These are phyloP conservation scores for Anthoceros angustus DNA, from an alignment of 225 moss, liverwort and hornwort species.

Conservation along the genomic window DNA sequence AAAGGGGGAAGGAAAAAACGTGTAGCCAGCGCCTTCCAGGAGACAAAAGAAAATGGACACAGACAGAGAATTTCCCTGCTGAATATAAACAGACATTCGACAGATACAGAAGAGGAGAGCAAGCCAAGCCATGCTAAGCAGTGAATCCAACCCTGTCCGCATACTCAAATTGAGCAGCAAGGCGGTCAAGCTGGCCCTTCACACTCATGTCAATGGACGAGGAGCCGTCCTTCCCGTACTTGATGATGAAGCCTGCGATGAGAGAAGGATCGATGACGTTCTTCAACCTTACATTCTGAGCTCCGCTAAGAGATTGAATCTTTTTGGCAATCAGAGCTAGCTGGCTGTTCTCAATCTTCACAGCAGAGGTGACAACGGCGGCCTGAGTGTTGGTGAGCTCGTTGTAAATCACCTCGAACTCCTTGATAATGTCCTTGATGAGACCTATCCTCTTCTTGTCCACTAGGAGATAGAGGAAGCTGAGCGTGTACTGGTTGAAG, in stretches of 20 bases:
- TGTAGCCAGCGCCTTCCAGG: too few species aligned
- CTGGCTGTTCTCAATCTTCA: slow-evolving; percentile 93
- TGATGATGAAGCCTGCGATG: slow-evolving; percentile 85
- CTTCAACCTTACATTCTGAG: slow-evolving; percentile 90
- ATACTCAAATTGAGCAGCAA: slow-evolving; percentile 58
- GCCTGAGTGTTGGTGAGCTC: slow-evolving; percentile 69
- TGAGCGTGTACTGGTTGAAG: slow-evolving; percentile 50
- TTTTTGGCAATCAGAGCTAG: slow-evolving; percentile 93
- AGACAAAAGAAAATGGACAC: too few species aligned
- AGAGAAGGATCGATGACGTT: slow-evolving; percentile 72
- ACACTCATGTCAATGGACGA: slow-evolving; percentile 93
- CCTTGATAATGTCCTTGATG: slow-evolving; percentile 58
- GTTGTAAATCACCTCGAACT: slow-evolving; percentile 61
- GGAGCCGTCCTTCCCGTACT: slow-evolving; percentile 91
- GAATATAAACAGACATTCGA: too few species aligned
- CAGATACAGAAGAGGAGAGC: too few species aligned
- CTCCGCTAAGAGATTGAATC: slow-evolving; percentile 70
- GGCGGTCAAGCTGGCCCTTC: slow-evolving; percentile 78
- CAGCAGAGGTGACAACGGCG: slow-evolving; percentile 83
- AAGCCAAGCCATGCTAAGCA: neutral
- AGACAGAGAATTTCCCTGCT: too few species aligned
- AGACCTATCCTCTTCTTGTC: slow-evolving; percentile 75
- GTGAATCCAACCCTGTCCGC: slow-evolving; percentile 54
- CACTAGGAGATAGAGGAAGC: slow-evolving; percentile 50
- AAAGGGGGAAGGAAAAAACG: too few species aligned